phyloP scores from a whole-genome alignment of 2,329 filamentous ascomycete genomes.

The Fusarium nisikadoi region DNA sequence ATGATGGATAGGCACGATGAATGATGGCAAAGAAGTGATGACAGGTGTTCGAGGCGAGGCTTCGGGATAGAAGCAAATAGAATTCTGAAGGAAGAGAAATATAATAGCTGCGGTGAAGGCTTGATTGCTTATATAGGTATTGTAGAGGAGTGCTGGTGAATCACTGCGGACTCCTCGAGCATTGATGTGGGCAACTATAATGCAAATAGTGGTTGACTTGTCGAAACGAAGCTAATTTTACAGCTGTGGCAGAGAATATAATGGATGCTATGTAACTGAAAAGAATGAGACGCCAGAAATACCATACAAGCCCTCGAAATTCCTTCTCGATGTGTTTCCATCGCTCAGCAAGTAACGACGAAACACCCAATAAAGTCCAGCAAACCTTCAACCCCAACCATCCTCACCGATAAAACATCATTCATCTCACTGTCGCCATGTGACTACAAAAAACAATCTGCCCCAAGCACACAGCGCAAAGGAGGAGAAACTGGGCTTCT shows the following conservation, averaged over 20 bases:
- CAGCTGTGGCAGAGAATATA: neutral
- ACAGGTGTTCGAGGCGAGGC: neutral
- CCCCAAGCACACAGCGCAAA: neutral
- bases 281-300: neutral
- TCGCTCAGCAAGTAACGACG: neutral
- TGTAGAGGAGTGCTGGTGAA: neutral
- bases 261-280: neutral
- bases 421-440: neutral
- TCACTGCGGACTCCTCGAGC: constrained; percentile 3
- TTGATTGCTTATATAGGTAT: neutral
- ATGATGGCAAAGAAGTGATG: neutral
- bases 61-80: neutral
- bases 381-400: neutral
- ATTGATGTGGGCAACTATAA: neutral
- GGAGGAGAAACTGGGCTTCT: neutral
- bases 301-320: neutral
- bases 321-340: neutral
- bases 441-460: neutral
- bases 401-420: neutral
- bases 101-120: neutral
- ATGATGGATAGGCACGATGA: neutral
- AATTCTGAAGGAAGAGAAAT: neutral
- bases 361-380: neutral
- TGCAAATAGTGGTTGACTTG: neutral
- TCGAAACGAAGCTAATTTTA: neutral